Evolutionary conservation across 2,329 filamentous ascomycete species (phyloP), one percentile per base, ranked within the genome.

Genomic region (Fusarium camptoceras): DNA sequence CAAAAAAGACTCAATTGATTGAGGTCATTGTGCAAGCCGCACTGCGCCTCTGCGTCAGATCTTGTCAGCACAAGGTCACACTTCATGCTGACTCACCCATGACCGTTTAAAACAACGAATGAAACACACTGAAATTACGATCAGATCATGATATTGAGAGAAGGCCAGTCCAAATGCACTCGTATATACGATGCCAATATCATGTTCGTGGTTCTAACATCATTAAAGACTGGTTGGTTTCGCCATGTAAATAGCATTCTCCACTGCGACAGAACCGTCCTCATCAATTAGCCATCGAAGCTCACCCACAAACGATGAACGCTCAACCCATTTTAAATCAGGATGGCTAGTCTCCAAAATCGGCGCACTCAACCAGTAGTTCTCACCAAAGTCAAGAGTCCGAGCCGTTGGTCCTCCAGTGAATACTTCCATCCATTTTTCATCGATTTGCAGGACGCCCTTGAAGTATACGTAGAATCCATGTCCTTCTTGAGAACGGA

Each of bases 361-460:
- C 1, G 59, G 57, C 2, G 57, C 30, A 8, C 59, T 57, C 1
- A 63, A n/a, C 59, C 59, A 63, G 3, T 63, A 48, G 0, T 63
- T 63, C 22, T 63, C 57, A 8, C 57, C 59, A 28, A 62, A 63
- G 2, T 63, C 47, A 0, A 63, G 57, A 9, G 59, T 63, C n/a
- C 57, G 41, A 6, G 57, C 57, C 14, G 55, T 47, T 0, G 59
- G 41, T 0, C 46, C 46, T 15, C 31, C 8, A 2, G 57, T 63
- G 2, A 63, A 63, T 1, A 63, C 59, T 2, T 63, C 59, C 57
- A 63, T 63, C 57, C 59, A 63, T 4, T 62, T 62, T 3, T 62
- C 46, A 16, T 63, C 41, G 8, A 63, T 63, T 10, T 62, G 41
- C 1, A 63, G 8, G 11, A 63, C 25, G 0, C 57, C 59, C 0